Evolutionary conservation across 768 basidiomycete species (phyloP), one percentile per base, ranked within the genome.

Genomic region (Leccinum boreale): DNA sequence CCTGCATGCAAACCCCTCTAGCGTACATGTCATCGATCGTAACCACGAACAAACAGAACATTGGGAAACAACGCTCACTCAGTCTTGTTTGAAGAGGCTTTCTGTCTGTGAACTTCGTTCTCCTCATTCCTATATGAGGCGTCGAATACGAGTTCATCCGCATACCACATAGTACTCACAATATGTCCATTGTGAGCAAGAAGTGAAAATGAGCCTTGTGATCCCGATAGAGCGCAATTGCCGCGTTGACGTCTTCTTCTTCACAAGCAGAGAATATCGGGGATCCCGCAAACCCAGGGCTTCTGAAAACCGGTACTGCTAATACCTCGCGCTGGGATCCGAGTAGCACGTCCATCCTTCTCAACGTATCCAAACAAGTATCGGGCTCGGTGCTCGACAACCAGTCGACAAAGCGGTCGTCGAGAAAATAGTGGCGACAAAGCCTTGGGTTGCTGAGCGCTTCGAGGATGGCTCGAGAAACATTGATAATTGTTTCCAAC

Each of bases 121-220:
- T 44, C 45, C 17, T 44, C 17, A 26, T 53, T 57, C 60, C 61
- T 62, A 33, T 48, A 26, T 1, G 28, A 15, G 1, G 6, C 11
- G 29, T 57, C n/a, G 33, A 5, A 15, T 14, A 4, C 12, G 44
- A 44, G n/a, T 24, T 48, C 11, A 24, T 48, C 3, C 4, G 26
- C 15, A 11, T 2, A 5, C 1, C 9, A 3, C 33, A 15, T 3
- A 14, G 35, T 10, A 45, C 53, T 42, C n/a, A 62, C 61, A 61
- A 62, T n/a, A 62, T 49, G 15, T 55, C 44, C 19, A 50, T 62
- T 17, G 33, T 53, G 11, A 62, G 47, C 50, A 63, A 49, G 28
- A 55, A 63, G 19, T 55, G 50, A 42, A 63, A 62, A 17, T 62
- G 47, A 0, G 53, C 36, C 14, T 50, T 55, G 28, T 39, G 56